Percentiles rank a stretch among this genome's conserved stretches.
These are phyloP conservation scores for Dissophora globulifera DNA, from an alignment of 192 early-diverging fungal genomes.

Conservation along the genomic window DNA sequence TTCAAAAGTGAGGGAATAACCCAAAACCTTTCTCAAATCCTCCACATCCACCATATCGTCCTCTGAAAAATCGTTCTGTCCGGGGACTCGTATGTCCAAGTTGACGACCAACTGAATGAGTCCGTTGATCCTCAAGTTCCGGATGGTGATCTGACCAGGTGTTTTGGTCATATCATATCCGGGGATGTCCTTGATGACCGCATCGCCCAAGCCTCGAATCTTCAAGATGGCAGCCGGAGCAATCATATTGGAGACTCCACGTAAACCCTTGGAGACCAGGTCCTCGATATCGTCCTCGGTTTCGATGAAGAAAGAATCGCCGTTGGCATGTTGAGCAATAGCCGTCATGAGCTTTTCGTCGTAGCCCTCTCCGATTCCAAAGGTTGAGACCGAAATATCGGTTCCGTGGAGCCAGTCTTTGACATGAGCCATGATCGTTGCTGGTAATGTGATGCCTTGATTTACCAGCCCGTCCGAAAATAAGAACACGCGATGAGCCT, in stretches of 20 bases:
- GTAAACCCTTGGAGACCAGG: slow-evolving; percentile 36
- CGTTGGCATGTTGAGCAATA: slow-evolving; percentile 33
- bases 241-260: slow-evolving; percentile 36
- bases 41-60: slow-evolving; percentile 30
- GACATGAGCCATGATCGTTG: slow-evolving; percentile 15
- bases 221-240: slow-evolving; percentile 31
- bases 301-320: slow-evolving; percentile 33
- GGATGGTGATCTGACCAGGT: slow-evolving; percentile 32
- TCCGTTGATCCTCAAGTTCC: slow-evolving; percentile 35
- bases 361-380: slow-evolving; percentile 42
- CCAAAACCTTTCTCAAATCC: slow-evolving; percentile 23
- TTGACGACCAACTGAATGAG: slow-evolving; percentile 43
- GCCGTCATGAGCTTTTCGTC: slow-evolving; percentile 43
- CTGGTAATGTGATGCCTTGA: slow-evolving; percentile 13
- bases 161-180: slow-evolving; percentile 31
- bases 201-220: slow-evolving; percentile 37
- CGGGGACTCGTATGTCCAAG: slow-evolving; percentile 38
- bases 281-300: slow-evolving; percentile 40
- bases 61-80: slow-evolving; percentile 29
- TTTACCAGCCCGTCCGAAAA: slow-evolving; percentile 42
- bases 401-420: slow-evolving; percentile 17
- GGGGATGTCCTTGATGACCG: slow-evolving; percentile 40
- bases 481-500: slow-evolving; percentile 35
- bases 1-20: slow-evolving; percentile 29
- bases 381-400: slow-evolving; percentile 37